Conservation (phyloP, 2,329 filamentous ascomycete genomes). For the Colletotrichum caudatum region DNA sequence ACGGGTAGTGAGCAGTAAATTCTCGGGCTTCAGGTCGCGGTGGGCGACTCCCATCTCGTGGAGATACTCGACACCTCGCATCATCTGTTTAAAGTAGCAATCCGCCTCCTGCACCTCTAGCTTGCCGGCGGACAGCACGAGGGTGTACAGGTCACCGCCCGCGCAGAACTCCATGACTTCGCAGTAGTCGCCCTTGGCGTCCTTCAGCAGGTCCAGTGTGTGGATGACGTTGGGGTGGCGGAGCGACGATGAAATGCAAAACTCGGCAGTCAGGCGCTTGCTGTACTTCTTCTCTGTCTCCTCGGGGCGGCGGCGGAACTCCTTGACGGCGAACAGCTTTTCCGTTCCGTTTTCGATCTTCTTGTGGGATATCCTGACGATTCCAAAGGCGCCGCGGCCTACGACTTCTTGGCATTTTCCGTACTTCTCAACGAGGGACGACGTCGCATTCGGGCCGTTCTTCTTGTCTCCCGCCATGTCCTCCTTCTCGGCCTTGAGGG, state of each 20-base stretch:
- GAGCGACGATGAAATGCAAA: conserved; percentile 97
- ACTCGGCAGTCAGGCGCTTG: conserved; percentile 96
- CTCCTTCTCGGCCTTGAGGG: conserved; percentile 84
- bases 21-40: conserved; percentile 96
- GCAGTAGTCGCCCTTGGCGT: conserved; percentile 97
- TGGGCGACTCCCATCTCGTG: conserved; percentile 99
- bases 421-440: conserved; percentile 93
- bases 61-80: conserved; percentile 98
- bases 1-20: conserved; percentile 90
- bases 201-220: conserved; percentile 93
- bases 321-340: conserved; percentile 96
- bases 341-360: conserved; percentile 86
- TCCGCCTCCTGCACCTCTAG: conserved; percentile 93
- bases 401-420: conserved; percentile 98
- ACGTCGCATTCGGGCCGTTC: conserved; percentile 77
- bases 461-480: conserved; percentile 81
- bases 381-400: conserved; percentile 94
- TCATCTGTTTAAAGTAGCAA: conserved; percentile 99
- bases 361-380: conserved; percentile 98
- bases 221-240: conserved; percentile 98
- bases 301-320: conserved; percentile 93
- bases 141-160: conserved; percentile 93
- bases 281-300: conserved; percentile 98
- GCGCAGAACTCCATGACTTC: conserved; percentile 99
- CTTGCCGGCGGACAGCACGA: conserved; percentile 91